A percentile compares a stretch with the other conserved stretches of the same genome.
Conservation (phyloP, 2,329 filamentous ascomycete genomes). For the Chaetomiaceae sp. region DNA sequence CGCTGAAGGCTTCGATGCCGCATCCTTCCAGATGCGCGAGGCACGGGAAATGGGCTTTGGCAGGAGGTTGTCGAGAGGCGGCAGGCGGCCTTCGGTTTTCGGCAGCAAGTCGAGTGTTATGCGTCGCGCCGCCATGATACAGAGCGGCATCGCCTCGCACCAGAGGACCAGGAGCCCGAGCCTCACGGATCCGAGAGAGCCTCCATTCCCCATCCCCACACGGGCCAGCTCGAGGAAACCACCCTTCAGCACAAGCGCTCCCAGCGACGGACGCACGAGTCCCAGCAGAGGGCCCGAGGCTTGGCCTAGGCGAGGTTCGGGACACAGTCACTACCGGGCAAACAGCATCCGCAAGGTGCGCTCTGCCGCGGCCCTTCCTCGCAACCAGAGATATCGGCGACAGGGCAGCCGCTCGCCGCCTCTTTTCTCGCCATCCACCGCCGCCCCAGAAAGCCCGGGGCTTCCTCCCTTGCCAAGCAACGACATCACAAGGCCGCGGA, state of each 20-base stretch:
- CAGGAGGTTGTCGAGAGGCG: slow-evolving; percentile 22
- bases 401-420: slow-evolving; percentile 57
- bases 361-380: slow-evolving; percentile 70
- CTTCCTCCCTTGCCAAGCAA: slow-evolving; percentile 71
- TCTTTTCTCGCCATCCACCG: slow-evolving; percentile 62
- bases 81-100: slow-evolving; percentile 29
- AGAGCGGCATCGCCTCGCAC: slow-evolving; percentile 70
- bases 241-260: slow-evolving; percentile 58
- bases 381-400: slow-evolving; percentile 45
- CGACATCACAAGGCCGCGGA: slow-evolving; percentile 60
- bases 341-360: slow-evolving; percentile 76
- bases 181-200: slow-evolving; percentile 54
- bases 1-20: slow-evolving; percentile 17
- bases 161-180: slow-evolving; percentile 62
- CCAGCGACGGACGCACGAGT: slow-evolving; percentile 70
- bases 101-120: slow-evolving; percentile 55
- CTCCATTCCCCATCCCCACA: slow-evolving; percentile 88
- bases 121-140: slow-evolving; percentile 74
- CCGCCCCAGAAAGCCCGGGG: slow-evolving; percentile 62
- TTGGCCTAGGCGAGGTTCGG: slow-evolving; percentile 50
- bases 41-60: slow-evolving; percentile 23
- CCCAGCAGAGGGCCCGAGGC: slow-evolving; percentile 59
- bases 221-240: slow-evolving; percentile 80
- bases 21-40: slow-evolving; percentile 18
- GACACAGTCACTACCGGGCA: slow-evolving; percentile 46